Base-by-base conservation (phyloP, 768 basidiomycete species). In the Suillus luteus region DNA sequence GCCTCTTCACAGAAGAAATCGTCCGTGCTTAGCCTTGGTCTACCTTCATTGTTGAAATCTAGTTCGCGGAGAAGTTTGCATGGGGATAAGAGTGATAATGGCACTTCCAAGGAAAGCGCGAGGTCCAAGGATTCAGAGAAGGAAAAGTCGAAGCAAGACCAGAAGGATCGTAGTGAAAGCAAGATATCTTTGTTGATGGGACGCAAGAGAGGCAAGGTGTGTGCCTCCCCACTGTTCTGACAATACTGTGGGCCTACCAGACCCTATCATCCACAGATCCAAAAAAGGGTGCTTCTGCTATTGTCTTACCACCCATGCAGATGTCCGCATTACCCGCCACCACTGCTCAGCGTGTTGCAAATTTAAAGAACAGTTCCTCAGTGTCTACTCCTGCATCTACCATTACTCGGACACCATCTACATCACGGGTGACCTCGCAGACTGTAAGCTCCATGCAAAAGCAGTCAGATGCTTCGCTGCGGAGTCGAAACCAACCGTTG, bases 201-300 rank as follows among this genome's bases (percentile, higher is more conserved):
- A 41, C 82, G 95, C 72, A 95, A 91, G 74, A 84, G 95, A 59
- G 95, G 95, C 76, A 96, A 96, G 87, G 95, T 95, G 70, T 71
- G 80, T 75, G 59, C n/a, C 27, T 22, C 57, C 64, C 40, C 17
- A 11, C 17, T 19, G 10, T 27, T 55, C 40, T 58, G 27, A 58
- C 17, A 31, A 27, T 27, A 3, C 1, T 59, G 17, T 60, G 19
- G 61, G 11, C 38, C 37, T 46, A 46, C 57, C 73, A 95, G 95
- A 96, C 93, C 14, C 74, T 93, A 55, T 95, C 94, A 19, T 92
- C 90, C 17, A 83, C 86, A 31, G 93, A 95, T 67, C 85, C 91
- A 58, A 88, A 89, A 74, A 93, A 92, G 73, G 79, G 82, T 40
- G 84, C 86, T 70, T 83, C 86, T 22, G 84, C 88, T 54, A 84